Conservation (phyloP, 768 basidiomycete species). For the Pholiota conissans region DNA sequence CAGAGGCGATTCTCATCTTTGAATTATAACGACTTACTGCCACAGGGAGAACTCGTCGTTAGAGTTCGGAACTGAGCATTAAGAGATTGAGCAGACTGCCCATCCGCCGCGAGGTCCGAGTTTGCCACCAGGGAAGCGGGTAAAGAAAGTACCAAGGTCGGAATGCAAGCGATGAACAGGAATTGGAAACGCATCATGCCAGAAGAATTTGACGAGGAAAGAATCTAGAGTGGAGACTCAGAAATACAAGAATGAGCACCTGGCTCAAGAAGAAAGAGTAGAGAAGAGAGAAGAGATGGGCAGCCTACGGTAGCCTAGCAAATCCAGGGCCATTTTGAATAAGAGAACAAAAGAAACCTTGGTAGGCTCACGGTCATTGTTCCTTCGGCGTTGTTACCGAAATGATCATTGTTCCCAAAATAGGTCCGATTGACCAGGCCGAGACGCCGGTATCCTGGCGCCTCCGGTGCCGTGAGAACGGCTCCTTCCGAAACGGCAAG, state of each 20-base stretch:
- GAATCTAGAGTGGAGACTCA: conserved; percentile 13
- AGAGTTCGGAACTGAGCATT: conserved; percentile 47
- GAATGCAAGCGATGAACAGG: conserved; percentile 17
- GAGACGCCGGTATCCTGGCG: conserved; percentile 11
- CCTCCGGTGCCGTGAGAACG: conserved; percentile 26
- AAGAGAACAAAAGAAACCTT: conserved; percentile 5
- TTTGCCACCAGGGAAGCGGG: conserved; percentile 33
- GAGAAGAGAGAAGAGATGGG: conserved; percentile 5
- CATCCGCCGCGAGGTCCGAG: conserved; percentile 48
- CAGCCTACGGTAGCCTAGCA: not conserved
- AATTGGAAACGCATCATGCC: conserved; percentile 19
- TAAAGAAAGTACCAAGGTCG: conserved; percentile 28
- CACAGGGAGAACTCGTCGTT: conserved; percentile 43
- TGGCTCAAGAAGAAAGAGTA: conserved; percentile 27
- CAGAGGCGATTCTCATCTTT: too few relatives aligned
- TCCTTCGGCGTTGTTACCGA: too few relatives aligned
- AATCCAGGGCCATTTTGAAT: conserved; percentile 1
- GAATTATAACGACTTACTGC: conserved; percentile 36
- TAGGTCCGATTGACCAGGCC: not conserved
- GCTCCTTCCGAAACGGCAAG: conserved; percentile 28
- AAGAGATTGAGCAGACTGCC: conserved; percentile 47
- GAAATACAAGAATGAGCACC: conserved; percentile 34
- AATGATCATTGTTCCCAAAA: conserved; percentile 9
- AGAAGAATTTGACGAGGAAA: not conserved
- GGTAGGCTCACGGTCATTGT: not conserved